A percentile compares a stretch with the other conserved stretches of the same genome.
Evolutionary conservation across 495 filamentous ascomycete genomes (phyloP).

Genomic region (Penicillium dipodomyicola): DNA sequence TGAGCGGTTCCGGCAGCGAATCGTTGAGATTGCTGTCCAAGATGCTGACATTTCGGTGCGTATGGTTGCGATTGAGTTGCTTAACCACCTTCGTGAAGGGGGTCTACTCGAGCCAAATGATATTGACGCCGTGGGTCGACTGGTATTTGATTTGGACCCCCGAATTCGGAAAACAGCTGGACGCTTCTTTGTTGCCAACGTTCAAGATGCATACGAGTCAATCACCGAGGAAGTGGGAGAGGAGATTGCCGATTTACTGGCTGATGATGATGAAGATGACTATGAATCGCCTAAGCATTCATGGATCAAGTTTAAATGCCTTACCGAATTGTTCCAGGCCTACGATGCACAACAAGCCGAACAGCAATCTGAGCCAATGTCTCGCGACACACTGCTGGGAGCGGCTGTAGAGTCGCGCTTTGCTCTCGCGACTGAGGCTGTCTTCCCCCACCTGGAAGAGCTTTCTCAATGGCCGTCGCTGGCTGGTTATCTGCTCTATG

Average conservation of each 20-base stretch:
- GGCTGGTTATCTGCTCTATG: slow-evolving; percentile 86
- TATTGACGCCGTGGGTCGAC: slow-evolving; percentile 76
- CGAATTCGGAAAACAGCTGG: slow-evolving; percentile 83
- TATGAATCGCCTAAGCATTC: slow-evolving; percentile 68
- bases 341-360: slow-evolving; percentile 65
- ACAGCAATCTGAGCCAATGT: slow-evolving; percentile 34
- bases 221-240: slow-evolving; percentile 83
- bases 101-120: slow-evolving; percentile 88
- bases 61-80: slow-evolving; percentile 70
- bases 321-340: slow-evolving; percentile 75
- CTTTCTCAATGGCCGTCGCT: slow-evolving; percentile 83
- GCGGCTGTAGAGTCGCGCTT: slow-evolving; percentile 69
- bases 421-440: slow-evolving; percentile 75
- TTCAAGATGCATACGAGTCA: slow-evolving; percentile 75
- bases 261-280: slow-evolving; percentile 65
- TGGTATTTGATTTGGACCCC: slow-evolving; percentile 84
- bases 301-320: slow-evolving; percentile 89
- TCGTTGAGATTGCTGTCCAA: slow-evolving; percentile 87
- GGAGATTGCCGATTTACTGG: slow-evolving; percentile 67
- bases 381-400: slow-evolving; percentile 40
- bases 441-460: slow-evolving; percentile 78
- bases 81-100: slow-evolving; percentile 76
- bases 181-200: slow-evolving; percentile 81
- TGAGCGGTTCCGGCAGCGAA: slow-evolving; percentile 78
- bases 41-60: slow-evolving; percentile 79